These are phyloP conservation scores for Rhizophora mangle DNA, from an alignment of 345 rosid species.

Conservation along the genomic window DNA sequence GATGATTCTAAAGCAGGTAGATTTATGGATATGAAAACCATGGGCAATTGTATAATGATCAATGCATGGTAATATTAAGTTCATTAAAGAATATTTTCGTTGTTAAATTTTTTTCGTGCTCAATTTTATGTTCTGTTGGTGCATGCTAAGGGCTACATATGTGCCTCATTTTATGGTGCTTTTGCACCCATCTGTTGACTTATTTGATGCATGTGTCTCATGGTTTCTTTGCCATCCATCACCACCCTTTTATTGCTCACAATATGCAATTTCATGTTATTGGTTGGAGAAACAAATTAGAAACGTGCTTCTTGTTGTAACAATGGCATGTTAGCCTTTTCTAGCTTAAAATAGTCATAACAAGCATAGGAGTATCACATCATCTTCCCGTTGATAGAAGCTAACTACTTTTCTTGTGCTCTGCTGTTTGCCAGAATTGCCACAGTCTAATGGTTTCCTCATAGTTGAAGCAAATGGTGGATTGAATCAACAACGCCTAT, in stretches of 20 bases:
- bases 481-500: conserved; percentile 92
- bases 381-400: not conserved
- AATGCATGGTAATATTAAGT: too few species aligned
- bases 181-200: not conserved
- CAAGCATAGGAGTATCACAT: too few species aligned
- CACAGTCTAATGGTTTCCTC: conserved; percentile 79
- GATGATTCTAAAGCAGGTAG: conserved; percentile 59
- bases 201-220: not conserved
- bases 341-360: too few species aligned
- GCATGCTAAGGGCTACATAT: not conserved
- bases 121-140: not conserved
- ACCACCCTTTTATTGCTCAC: not conserved
- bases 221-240: not conserved
- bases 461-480: conserved; percentile 98
- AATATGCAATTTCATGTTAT: not conserved
- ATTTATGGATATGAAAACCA: not conserved
- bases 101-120: not conserved
- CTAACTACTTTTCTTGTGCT: conserved; percentile 23
- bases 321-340: not conserved
- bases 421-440: conserved; percentile 46
- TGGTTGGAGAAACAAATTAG: not conserved
- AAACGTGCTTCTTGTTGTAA: not conserved
- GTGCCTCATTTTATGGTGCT: too few species aligned
- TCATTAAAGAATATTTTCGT: not conserved
- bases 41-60: not conserved